These are phyloP conservation scores for Helicocarpus griseus DNA, from an alignment of 2,329 filamentous ascomycete genomes.

Conservation along the genomic window DNA sequence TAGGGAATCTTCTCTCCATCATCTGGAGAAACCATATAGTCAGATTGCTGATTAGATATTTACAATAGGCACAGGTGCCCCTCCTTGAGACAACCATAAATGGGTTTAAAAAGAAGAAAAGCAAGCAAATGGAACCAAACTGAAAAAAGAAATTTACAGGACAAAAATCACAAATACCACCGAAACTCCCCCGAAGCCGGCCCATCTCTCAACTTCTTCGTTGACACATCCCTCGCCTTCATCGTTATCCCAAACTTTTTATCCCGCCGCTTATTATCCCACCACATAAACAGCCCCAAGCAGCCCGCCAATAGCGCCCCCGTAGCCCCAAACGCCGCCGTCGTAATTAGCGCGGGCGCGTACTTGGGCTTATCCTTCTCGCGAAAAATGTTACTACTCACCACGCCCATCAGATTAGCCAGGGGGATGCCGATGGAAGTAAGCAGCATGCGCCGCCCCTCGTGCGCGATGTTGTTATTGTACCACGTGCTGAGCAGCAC, in stretches of 20 bases:
- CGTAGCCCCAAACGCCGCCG: slow-evolving; percentile 51
- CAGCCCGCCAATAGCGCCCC: slow-evolving; percentile 47
- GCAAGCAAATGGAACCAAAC: not conserved
- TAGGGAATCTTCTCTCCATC: too few relatives aligned
- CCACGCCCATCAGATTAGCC: slow-evolving; percentile 67
- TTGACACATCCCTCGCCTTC: slow-evolving; percentile 48
- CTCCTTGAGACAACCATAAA: too few relatives aligned
- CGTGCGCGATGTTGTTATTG: slow-evolving; percentile 74
- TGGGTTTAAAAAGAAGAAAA: not conserved
- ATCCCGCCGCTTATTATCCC: slow-evolving; percentile 55
- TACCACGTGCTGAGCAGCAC: slow-evolving; percentile 63
- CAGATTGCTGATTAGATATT: too few relatives aligned
- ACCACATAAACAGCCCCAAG: slow-evolving; percentile 55
- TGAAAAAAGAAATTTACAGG: not conserved
- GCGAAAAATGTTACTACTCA: slow-evolving; percentile 59
- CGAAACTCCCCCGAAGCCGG: slow-evolving; percentile 46
- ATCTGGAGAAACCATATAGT: too few relatives aligned
- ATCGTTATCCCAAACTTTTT: slow-evolving; percentile 45
- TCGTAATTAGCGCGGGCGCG: slow-evolving; percentile 55
- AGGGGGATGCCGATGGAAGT: slow-evolving; percentile 65
- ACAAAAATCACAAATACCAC: slow-evolving; percentile 39
- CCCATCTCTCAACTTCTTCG: slow-evolving; percentile 46
- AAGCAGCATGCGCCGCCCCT: slow-evolving; percentile 59
- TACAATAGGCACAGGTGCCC: too few relatives aligned
- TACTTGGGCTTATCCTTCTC: slow-evolving; percentile 57